A percentile compares a stretch with the other conserved stretches of the same genome.
These are phyloP conservation scores for Acacia acuminata DNA, from an alignment of 306 rosid species.

Conservation along the genomic window DNA sequence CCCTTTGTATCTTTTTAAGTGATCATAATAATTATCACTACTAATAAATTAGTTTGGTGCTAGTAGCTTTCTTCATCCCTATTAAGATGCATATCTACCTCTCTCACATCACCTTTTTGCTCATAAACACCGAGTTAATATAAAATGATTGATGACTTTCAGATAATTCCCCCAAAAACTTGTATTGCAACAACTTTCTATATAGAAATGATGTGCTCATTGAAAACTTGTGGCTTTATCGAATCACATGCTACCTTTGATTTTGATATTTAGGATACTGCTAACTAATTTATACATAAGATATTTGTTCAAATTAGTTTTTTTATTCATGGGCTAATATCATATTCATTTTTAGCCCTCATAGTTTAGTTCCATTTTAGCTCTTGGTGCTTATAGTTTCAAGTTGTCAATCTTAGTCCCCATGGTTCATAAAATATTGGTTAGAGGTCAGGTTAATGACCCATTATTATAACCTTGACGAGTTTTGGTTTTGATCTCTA, in stretches of 20 bases:
- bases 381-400: too few species aligned
- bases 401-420: too few species aligned
- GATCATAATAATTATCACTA: not conserved
- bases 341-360: too few species aligned
- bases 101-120: not conserved
- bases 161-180: not conserved
- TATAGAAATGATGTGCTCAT: not conserved
- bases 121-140: not conserved
- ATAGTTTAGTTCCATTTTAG: too few species aligned
- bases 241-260: not conserved
- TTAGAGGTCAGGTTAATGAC: too few species aligned
- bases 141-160: not conserved
- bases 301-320: too few species aligned
- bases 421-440: too few species aligned
- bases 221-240: not conserved
- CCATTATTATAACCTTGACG: too few species aligned
- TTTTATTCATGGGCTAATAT: too few species aligned
- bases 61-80: not conserved
- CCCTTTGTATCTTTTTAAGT: not conserved
- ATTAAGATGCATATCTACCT: not conserved
- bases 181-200: not conserved
- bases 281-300: too few species aligned
- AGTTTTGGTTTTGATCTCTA: too few species aligned
- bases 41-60: not conserved
- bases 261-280: not conserved